A percentile compares a stretch with the other conserved stretches of the same genome.
phyloP scores from a whole-genome alignment of 306 rosid genomes.

The Gleditsia sinensis region DNA sequence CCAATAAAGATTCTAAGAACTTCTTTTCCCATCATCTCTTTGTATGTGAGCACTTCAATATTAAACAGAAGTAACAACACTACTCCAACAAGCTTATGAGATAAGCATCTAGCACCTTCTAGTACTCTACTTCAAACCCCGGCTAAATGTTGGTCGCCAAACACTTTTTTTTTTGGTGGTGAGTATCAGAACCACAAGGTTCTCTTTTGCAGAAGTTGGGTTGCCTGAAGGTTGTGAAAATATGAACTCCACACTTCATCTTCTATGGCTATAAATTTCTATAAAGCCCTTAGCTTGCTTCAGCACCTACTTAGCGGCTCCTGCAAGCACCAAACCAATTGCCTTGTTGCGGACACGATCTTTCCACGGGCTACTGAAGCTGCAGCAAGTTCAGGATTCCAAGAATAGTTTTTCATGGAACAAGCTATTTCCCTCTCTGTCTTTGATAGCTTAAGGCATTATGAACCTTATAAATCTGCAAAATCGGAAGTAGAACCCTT shows the following conservation, averaged over 20 bases:
- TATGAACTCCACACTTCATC: too few relatives aligned
- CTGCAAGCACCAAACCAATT: neutral
- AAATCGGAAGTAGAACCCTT: neutral
- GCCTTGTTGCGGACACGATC: neutral
- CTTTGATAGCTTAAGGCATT: neutral
- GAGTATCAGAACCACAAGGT: too few relatives aligned
- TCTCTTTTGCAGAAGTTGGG: too few relatives aligned
- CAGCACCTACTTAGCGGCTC: too few relatives aligned
- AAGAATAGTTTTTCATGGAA: neutral
- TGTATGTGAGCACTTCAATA: neutral
- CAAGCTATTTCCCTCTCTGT: neutral
- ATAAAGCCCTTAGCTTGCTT: too few relatives aligned
- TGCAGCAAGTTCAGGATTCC: neutral
- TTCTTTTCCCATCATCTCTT: neutral
- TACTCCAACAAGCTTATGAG: too few relatives aligned
- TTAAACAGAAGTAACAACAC: neutral
- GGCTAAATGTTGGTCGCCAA: too few relatives aligned
- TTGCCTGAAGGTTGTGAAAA: too few relatives aligned
- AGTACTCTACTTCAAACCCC: too few relatives aligned
- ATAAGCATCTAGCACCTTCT: too few relatives aligned
- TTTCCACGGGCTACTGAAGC: neutral
- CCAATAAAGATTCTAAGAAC: neutral
- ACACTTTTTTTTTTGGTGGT: too few relatives aligned
- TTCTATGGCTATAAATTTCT: too few relatives aligned
- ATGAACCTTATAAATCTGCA: neutral